These are phyloP conservation scores for Aspergillus sp. DNA, from an alignment of 2,329 filamentous ascomycete genomes.

Conservation along the genomic window DNA sequence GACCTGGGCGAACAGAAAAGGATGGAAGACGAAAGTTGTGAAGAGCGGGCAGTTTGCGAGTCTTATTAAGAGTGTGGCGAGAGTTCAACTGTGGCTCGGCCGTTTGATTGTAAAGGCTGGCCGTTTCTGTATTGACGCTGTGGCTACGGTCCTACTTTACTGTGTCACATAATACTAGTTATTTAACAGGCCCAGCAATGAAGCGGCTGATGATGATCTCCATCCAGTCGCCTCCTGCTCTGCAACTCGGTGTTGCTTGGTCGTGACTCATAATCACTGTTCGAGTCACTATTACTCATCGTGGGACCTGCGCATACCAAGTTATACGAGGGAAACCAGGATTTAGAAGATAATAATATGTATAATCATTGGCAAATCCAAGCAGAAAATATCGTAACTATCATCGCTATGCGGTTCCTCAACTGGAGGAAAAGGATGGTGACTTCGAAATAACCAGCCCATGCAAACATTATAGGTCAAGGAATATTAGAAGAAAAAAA, in stretches of 20 bases:
- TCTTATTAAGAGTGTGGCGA: slow-evolving; percentile 11
- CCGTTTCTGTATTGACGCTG: not conserved
- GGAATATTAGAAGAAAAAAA: not conserved
- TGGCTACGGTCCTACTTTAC: not conserved
- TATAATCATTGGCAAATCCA: not conserved
- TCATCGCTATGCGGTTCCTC: slow-evolving; percentile 16
- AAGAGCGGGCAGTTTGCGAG: slow-evolving; percentile 4
- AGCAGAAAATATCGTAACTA: slow-evolving; percentile 6
- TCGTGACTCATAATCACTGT: slow-evolving; percentile 4
- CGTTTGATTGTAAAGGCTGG: not conserved
- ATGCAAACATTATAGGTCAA: slow-evolving; percentile 5
- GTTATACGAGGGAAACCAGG: not conserved
- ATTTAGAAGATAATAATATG: not conserved
- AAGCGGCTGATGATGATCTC: not conserved
- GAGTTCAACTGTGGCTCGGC: not conserved
- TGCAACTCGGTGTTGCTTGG: not conserved
- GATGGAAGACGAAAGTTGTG: slow-evolving; percentile 2
- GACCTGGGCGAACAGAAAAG: not conserved
- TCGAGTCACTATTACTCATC: slow-evolving; percentile 18
- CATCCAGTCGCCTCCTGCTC: not conserved
- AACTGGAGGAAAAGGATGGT: slow-evolving; percentile 1
- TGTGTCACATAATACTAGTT: not conserved
- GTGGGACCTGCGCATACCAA: not conserved
- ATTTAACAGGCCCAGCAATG: not conserved
- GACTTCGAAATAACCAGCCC: not conserved